phyloP scores from a whole-genome alignment of 2,329 filamentous ascomycete species.

The Erysiphe pulchra region DNA sequence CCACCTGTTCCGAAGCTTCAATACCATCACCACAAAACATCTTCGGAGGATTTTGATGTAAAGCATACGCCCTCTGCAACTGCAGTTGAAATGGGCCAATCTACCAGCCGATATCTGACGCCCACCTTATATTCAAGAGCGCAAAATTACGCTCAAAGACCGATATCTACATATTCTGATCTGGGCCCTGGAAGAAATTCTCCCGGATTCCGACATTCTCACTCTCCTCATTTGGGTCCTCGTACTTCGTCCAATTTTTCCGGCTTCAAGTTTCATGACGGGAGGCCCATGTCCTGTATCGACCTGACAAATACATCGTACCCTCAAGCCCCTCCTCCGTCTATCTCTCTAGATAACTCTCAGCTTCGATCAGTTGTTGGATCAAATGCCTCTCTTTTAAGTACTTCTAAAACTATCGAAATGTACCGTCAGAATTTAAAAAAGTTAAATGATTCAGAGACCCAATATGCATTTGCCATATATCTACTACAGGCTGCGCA shows the following conservation, averaged over 20 bases:
- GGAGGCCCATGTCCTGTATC: slow-evolving; percentile 12
- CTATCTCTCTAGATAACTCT: slow-evolving; percentile 43
- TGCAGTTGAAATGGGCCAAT: slow-evolving; percentile 20
- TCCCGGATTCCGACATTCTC: slow-evolving; percentile 11
- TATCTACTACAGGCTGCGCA: slow-evolving; percentile 80
- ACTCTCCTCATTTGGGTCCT: slow-evolving; percentile 8
- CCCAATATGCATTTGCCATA: slow-evolving; percentile 90
- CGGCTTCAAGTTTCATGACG: slow-evolving; percentile 8
- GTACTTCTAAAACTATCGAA: slow-evolving; percentile 78
- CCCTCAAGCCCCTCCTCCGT: slow-evolving; percentile 13
- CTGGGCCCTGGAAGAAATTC: slow-evolving; percentile 36
- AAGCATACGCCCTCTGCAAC: slow-evolving; percentile 5
- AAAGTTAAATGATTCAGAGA: slow-evolving; percentile 73
- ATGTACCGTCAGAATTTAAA: slow-evolving; percentile 97
- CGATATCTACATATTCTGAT: slow-evolving; percentile 58
- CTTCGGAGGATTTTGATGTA: slow-evolving; percentile 16
- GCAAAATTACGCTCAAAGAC: slow-evolving; percentile 33
- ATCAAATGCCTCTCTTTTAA: slow-evolving; percentile 71
- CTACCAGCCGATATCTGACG: slow-evolving; percentile 35
- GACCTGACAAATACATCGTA: slow-evolving; percentile 29
- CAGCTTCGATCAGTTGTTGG: slow-evolving; percentile 57
- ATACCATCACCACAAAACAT: slow-evolving; percentile 28
- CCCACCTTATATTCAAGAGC: slow-evolving; percentile 26
- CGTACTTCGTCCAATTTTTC: slow-evolving; percentile 12
- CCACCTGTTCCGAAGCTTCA: slow-evolving; percentile 27